Percentiles rank a stretch among this genome's conserved stretches.
Evolutionary conservation across 257 asterid species (phyloP).

Genomic region (Petrea volubilis): DNA sequence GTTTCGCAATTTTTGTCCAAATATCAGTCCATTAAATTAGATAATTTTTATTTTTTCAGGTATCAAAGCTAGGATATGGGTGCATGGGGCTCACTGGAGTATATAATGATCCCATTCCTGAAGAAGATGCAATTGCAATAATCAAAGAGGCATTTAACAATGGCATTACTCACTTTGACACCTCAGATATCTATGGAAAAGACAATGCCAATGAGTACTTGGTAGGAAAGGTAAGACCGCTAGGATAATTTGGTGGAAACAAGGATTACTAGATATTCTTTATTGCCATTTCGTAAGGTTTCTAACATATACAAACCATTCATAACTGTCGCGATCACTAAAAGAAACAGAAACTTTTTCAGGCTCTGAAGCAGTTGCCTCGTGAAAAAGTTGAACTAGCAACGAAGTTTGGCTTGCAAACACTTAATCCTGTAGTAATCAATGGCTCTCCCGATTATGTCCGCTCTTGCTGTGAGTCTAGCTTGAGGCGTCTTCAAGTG

Average conservation of each 20-base stretch:
- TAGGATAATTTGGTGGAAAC: too few relatives aligned
- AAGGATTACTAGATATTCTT: neutral
- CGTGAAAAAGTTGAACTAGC: constrained; percentile 62
- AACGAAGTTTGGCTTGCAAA: constrained; percentile 57
- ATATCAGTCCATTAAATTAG: too few relatives aligned
- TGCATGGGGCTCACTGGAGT: constrained; percentile 66
- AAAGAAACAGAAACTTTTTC: too few relatives aligned
- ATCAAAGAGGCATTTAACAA: constrained; percentile 47
- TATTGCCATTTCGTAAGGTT: too few relatives aligned
- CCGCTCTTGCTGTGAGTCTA: constrained; percentile 64
- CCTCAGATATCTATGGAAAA: constrained; percentile 48
- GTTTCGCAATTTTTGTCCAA: too few relatives aligned
- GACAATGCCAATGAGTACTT: constrained; percentile 46
- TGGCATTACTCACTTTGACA: constrained; percentile 54
- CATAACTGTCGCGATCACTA: too few relatives aligned
- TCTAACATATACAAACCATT: too few relatives aligned
- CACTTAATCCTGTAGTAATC: constrained; percentile 38
- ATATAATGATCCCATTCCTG: constrained; percentile 48
- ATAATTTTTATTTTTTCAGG: constrained; percentile 35
- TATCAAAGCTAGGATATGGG: constrained; percentile 58
- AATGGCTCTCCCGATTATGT: constrained; percentile 67
- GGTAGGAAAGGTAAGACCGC: constrained; percentile 47
- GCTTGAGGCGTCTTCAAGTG: constrained; percentile 58
- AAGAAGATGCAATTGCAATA: constrained; percentile 49
- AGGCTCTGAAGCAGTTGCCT: constrained; percentile 66